These are phyloP conservation scores for Jaenimonas drosophilae DNA, from an alignment of 208 protist genomes.

Conservation along the genomic window DNA sequence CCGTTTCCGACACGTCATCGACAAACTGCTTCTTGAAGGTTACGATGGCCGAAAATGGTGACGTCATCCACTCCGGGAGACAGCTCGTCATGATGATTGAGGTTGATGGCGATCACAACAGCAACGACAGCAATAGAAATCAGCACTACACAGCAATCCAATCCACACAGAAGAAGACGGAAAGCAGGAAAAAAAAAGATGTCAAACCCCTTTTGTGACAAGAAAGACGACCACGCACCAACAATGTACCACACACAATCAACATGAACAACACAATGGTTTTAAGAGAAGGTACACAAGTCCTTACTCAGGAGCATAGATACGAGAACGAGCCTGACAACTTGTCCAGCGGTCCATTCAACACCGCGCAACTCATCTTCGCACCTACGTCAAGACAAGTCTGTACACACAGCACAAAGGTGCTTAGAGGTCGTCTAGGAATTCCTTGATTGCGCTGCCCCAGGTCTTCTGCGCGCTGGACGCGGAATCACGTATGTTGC, in stretches of 20 bases:
- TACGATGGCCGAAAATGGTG: constrained; percentile 48
- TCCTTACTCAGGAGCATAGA: no score
- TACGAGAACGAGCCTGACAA: no score
- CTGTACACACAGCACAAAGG: no score
- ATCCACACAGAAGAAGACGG: background rate
- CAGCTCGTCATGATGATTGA: no score
- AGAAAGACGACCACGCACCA: no score
- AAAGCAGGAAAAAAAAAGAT: background rate
- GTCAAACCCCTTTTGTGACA: no score
- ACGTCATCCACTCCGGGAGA: constrained; percentile 26
- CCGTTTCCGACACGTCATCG: constrained; percentile 49
- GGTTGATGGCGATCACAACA: background rate
- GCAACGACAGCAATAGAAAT: background rate
- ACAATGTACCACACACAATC: no score
- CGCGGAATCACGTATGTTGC: constrained; percentile 36
- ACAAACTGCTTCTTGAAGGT: constrained; percentile 78
- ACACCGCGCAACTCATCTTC: no score
- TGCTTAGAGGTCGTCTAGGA: constrained; percentile 58
- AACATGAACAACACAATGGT: no score
- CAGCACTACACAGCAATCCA: background rate
- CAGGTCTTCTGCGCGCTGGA: constrained; percentile 21
- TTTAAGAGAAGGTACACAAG: no score
- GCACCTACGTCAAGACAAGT: no score
- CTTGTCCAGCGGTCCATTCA: no score
- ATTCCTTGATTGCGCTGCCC: constrained; percentile 42